Evolutionary conservation across 2,329 filamentous ascomycete genomes (phyloP).

Genomic region (Coleophoma eucalyptorum): DNA sequence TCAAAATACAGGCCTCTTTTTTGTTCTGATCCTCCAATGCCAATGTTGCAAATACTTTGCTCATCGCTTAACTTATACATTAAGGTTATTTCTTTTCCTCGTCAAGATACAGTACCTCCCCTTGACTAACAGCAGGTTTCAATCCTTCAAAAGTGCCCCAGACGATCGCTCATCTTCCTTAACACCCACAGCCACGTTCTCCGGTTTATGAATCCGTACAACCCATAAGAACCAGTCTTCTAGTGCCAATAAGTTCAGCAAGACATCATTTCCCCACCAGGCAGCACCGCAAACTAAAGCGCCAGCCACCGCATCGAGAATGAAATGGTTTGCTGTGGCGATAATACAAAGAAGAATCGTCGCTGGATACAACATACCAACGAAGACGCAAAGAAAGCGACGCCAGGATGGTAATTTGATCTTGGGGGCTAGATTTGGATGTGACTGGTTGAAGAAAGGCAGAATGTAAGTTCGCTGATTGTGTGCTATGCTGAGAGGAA

Average conservation of each 20-base stretch:
- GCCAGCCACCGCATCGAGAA: conserved; percentile 64
- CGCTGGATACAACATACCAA: conserved; percentile 61
- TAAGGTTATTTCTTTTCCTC: no score
- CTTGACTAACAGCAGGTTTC: no score
- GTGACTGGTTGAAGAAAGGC: conserved; percentile 25
- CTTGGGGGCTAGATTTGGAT: conserved; percentile 22
- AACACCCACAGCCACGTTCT: conserved; percentile 5
- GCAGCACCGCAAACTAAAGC: conserved; percentile 56
- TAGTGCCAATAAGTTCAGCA: conserved; percentile 57
- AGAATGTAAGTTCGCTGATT: conserved; percentile 33
- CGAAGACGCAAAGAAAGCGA: conserved; percentile 41
- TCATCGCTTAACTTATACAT: no score
- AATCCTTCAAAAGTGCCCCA: no score
- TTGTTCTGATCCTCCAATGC: no score
- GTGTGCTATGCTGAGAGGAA: conserved; percentile 56
- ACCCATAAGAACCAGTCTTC: conserved; percentile 64
- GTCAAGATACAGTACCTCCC: no score
- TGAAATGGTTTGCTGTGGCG: conserved; percentile 59
- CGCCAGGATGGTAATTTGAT: conserved; percentile 42
- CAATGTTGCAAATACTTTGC: no score
- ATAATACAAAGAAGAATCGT: conserved; percentile 58
- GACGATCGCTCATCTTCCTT: conserved; percentile 1
- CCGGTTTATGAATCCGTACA: conserved; percentile 60
- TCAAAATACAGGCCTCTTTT: no score
- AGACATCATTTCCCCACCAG: conserved; percentile 45